A percentile compares a stretch with the other conserved stretches of the same genome.
Evolutionary conservation across 1,284 basidiomycete species (phyloP).

Genomic region (Rhodofomes roseus): DNA sequence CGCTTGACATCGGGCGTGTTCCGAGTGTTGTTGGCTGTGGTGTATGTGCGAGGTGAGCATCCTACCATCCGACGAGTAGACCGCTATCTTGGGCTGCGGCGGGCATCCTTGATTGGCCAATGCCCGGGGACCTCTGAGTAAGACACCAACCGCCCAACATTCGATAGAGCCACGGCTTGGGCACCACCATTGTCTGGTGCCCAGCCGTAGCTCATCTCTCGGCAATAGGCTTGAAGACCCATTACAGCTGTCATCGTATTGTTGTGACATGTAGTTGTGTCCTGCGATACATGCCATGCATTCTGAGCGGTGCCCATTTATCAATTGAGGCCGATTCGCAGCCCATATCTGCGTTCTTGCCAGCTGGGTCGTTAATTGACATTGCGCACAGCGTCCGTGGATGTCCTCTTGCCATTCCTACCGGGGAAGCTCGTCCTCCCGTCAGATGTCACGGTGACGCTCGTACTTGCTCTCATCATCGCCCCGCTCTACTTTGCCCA

Average conservation of each 20-base stretch:
- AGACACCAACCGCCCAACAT: too few relatives aligned
- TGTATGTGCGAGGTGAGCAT: slow-evolving; percentile 63
- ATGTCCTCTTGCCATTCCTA: slow-evolving; percentile 44
- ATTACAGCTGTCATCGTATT: too few relatives aligned
- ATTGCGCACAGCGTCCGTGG: slow-evolving; percentile 43
- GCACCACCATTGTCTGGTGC: too few relatives aligned
- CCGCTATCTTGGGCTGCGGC: neutral
- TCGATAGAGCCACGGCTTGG: too few relatives aligned
- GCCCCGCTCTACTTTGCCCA: slow-evolving; percentile 49
- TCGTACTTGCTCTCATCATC: slow-evolving; percentile 39
- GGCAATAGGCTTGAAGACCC: too few relatives aligned
- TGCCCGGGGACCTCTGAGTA: too few relatives aligned
- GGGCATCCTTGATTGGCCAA: neutral
- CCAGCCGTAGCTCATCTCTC: too few relatives aligned
- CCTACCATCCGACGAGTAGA: neutral
- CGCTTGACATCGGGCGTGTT: slow-evolving; percentile 40
- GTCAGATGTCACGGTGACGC: slow-evolving; percentile 34
- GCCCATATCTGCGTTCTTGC: too few relatives aligned
- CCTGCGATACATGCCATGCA: too few relatives aligned
- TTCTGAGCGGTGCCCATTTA: too few relatives aligned
- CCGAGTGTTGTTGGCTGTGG: slow-evolving; percentile 47
- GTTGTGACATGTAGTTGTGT: too few relatives aligned
- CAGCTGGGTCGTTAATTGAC: neutral
- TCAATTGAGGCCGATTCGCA: too few relatives aligned
- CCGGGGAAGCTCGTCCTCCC: slow-evolving; percentile 28